Percentiles rank a stretch among this genome's conserved stretches.
These are phyloP conservation scores for Colletotrichum simmondsii DNA, from an alignment of 2,329 filamentous ascomycete species.

Conservation along the genomic window DNA sequence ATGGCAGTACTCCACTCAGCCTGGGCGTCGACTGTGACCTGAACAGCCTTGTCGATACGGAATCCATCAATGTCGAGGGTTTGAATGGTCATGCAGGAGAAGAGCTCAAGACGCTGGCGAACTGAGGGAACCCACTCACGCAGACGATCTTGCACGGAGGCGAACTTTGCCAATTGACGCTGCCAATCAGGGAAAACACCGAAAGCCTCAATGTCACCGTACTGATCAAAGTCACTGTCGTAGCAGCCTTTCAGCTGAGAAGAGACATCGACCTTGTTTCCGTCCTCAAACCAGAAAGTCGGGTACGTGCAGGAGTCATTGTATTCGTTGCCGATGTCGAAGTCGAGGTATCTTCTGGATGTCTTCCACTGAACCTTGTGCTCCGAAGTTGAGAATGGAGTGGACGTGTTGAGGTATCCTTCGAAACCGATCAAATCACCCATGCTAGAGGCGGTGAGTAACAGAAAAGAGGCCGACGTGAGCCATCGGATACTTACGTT, in stretches of 20 bases:
- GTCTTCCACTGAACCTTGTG: slow-evolving; percentile 69
- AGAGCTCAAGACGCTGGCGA: slow-evolving; percentile 65
- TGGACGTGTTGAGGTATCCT: slow-evolving; percentile 67
- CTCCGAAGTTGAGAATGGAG: slow-evolving; percentile 65
- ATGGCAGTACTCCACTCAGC: slow-evolving; percentile 67
- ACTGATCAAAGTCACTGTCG: slow-evolving; percentile 72
- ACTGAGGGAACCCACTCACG: slow-evolving; percentile 72
- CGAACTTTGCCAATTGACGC: slow-evolving; percentile 73
- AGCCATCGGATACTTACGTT: slow-evolving; percentile 17
- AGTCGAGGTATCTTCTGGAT: slow-evolving; percentile 67
- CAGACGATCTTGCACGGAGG: slow-evolving; percentile 74
- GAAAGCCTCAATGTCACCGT: slow-evolving; percentile 72
- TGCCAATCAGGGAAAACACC: slow-evolving; percentile 72
- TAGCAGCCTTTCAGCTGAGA: slow-evolving; percentile 64
- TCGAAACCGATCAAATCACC: slow-evolving; percentile 72
- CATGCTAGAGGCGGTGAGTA: slow-evolving; percentile 58
- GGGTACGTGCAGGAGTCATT: slow-evolving; percentile 67
- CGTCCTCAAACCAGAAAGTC: slow-evolving; percentile 70
- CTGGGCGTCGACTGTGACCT: slow-evolving; percentile 70
- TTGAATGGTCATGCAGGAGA: slow-evolving; percentile 71
- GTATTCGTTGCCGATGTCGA: slow-evolving; percentile 63
- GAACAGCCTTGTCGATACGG: slow-evolving; percentile 74
- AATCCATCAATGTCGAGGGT: slow-evolving; percentile 75
- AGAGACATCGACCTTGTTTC: slow-evolving; percentile 60
- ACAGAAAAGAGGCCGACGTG: neutral